Conservation (phyloP, 2,329 filamentous ascomycete genomes). For the Talaromyces amestolkiae region DNA sequence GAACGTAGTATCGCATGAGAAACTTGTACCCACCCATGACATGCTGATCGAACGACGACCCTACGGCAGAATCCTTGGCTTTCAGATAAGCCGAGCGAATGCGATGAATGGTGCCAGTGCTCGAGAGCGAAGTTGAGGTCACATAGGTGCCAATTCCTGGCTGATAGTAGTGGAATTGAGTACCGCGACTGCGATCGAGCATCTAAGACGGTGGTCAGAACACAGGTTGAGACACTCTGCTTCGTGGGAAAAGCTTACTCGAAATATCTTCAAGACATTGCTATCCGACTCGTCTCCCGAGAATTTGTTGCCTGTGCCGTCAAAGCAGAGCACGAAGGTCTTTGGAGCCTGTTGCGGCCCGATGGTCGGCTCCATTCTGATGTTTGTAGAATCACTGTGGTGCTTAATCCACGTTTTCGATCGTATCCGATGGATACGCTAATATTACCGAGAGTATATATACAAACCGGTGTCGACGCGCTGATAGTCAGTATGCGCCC, state of each 20-base stretch:
- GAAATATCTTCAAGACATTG: constrained; percentile 49
- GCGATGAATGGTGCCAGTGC: constrained; percentile 35
- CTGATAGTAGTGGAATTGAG: constrained; percentile 45
- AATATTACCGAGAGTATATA: background rate
- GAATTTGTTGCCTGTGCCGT: constrained; percentile 48
- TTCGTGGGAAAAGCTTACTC: constrained; percentile 28
- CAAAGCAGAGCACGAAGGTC: constrained; percentile 44
- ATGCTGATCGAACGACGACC: constrained; percentile 76
- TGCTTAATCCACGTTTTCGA: background rate
- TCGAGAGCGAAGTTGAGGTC: constrained; percentile 35
- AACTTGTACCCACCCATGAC: constrained; percentile 81
- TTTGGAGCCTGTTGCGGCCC: constrained; percentile 28
- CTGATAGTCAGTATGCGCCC: background rate
- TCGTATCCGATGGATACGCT: background rate
- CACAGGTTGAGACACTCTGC: background rate
- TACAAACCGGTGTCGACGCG: background rate
- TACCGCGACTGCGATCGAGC: constrained; percentile 40
- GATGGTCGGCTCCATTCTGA: constrained; percentile 22
- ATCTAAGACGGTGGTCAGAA: constrained; percentile 28
- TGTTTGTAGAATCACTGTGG: background rate
- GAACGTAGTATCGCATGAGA: constrained; percentile 69
- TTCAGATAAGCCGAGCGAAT: constrained; percentile 55
- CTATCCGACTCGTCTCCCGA: constrained; percentile 45
- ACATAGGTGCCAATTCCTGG: constrained; percentile 48
- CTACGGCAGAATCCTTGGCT: constrained; percentile 67